Conservation (phyloP, 2,329 filamentous ascomycete species). For the Cladosporium cucumerinum region DNA sequence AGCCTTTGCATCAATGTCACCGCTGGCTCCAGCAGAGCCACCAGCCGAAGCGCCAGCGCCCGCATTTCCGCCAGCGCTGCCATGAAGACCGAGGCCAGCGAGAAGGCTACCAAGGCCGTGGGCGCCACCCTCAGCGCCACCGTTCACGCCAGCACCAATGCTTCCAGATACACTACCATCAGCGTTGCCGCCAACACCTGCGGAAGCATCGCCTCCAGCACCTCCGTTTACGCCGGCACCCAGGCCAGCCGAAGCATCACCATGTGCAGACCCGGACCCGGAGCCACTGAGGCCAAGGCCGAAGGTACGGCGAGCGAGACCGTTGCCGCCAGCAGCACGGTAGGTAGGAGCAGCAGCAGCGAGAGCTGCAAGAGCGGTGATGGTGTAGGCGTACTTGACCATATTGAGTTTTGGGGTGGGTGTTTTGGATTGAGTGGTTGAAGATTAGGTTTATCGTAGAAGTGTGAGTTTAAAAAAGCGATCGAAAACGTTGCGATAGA, state of each 20-base stretch:
- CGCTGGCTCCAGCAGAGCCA: background rate
- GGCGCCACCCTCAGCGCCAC: background rate
- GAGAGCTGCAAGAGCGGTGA: constrained; percentile 9
- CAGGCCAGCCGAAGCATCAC: background rate
- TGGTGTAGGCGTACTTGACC: constrained; percentile 14
- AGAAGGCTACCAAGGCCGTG: background rate
- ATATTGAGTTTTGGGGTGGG: background rate
- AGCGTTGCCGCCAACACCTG: background rate
- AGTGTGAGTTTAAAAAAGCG: background rate
- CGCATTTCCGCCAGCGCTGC: background rate
- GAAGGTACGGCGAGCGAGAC: constrained; percentile 5
- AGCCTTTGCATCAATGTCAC: constrained; percentile 3
- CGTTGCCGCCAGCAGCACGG: constrained; percentile 12
- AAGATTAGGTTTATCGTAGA: background rate
- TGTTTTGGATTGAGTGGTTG: constrained; percentile 3
- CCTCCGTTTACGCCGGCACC: background rate
- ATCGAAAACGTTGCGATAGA: background rate
- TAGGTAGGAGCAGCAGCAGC: constrained; percentile 12
- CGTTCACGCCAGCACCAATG: background rate
- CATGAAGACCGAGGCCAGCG: constrained; percentile 6
- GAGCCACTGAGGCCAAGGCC: background rate
- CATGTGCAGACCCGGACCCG: background rate
- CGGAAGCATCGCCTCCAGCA: background rate
- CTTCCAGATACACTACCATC: background rate
- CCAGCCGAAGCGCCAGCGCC: background rate